Evolutionary conservation across 768 basidiomycete genomes (phyloP).

Genomic region (Tulasnella calospora): DNA sequence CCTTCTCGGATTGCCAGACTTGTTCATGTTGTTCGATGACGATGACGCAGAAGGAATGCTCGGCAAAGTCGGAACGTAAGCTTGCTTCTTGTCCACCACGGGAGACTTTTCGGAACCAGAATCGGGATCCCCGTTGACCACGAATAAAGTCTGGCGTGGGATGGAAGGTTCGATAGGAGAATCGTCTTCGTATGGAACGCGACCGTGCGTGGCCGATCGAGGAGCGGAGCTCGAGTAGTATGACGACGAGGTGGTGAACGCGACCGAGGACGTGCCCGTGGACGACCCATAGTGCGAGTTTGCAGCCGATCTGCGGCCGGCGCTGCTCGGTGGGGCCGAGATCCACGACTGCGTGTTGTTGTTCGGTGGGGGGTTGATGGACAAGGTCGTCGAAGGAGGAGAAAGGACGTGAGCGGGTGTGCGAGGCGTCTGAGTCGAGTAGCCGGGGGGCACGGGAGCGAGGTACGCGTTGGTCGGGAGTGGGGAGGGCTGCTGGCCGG

Average conservation of each 20-base stretch:
- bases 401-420: background rate
- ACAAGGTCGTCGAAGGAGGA: conserved; percentile 6
- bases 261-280: conserved; percentile 19
- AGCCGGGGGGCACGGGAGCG: background rate
- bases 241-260: conserved; percentile 19
- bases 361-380: background rate
- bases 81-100: background rate
- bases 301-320: background rate
- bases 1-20: conserved; percentile 10
- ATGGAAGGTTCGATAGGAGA: background rate
- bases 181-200: background rate
- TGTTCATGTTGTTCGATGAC: too few relatives aligned
- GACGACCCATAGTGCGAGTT: conserved; percentile 17
- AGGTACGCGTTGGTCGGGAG: background rate
- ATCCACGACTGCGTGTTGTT: background rate
- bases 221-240: background rate
- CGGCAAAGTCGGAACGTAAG: background rate
- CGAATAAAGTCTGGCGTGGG: conserved; percentile 13
- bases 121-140: conserved; percentile 9
- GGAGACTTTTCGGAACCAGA: conserved; percentile 16
- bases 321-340: background rate
- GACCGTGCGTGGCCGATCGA: conserved; percentile 7
- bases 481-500: conserved; percentile 2
- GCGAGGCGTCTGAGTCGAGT: conserved; percentile 9
- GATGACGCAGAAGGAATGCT: background rate